Evolutionary conservation across 2,329 filamentous ascomycete genomes (phyloP), one percentile per base, ranked within the genome.

Genomic region (Diaporthe ilicicola): DNA sequence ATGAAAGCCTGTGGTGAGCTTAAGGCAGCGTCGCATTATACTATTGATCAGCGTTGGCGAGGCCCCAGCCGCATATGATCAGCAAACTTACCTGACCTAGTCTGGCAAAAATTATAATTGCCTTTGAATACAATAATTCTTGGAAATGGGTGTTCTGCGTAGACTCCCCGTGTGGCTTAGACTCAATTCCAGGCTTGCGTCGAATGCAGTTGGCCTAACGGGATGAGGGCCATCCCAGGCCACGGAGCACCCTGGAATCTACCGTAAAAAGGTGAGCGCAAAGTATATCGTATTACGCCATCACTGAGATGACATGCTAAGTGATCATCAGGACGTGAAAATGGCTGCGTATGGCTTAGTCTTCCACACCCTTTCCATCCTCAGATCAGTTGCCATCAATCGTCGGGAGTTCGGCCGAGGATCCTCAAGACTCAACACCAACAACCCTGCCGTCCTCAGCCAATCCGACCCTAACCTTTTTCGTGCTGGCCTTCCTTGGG

Each of bases 391-490:
- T 34, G 12, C 7, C 12, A 10, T 9, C 7, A 7, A 10, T 9
- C 15, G 15, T 17, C 34, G 17, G 54, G 32, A 51, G 27, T 15
- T 12, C 17, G 56, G 37, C 39, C 65, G 50, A 34, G 50, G 19
- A 37, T 39, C 50, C 50, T 71, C 32, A 71, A 17, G 69, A 61
- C 50, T 64, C 70, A 27, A 72, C 59, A 27, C 46, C 66, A 17
- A 72, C 51, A 7, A 72, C 70, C 29, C 67, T 69, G 24, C 70
- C 70, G 15, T 67, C 66, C n/a, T 70, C 66, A 22, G 69, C 70
- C 70, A 72, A 29, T 13, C 55, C 70, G n/a, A 70, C 68, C 70
- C 42, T 69, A 4, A 69, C 67, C 50, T 73, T 73, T 50, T 37
- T 70, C 4, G 69, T 73, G 56, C 67, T 67, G 29, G 46, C 69